Conservation (phyloP, 768 basidiomycete species). For the Termitomyces sp. region DNA sequence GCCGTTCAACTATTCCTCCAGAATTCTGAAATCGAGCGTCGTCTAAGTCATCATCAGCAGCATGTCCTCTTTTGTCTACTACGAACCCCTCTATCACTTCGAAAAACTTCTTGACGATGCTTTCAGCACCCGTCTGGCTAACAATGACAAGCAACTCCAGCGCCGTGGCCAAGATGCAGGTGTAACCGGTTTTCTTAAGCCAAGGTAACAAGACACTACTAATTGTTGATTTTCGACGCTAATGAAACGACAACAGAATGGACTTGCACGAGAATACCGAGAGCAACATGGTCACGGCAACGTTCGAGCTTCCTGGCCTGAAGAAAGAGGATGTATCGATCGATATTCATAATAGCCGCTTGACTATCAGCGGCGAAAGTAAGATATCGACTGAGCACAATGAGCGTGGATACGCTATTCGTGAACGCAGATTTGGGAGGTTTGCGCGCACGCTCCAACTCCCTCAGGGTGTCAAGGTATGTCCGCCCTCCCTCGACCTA, state of each 20-base stretch:
- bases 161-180: constrained; percentile 6
- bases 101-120: constrained; percentile 42
- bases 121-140: constrained; percentile 16
- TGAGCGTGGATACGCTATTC: constrained; percentile 36
- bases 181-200: constrained; percentile 14
- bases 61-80: constrained; percentile 28
- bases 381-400: constrained; percentile 28
- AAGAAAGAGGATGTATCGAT: constrained; percentile 46
- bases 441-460: constrained; percentile 47
- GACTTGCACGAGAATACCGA: constrained; percentile 44
- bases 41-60: neutral
- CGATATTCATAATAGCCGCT: constrained; percentile 41
- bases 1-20: neutral
- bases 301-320: constrained; percentile 55
- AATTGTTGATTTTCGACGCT: neutral
- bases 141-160: constrained; percentile 2
- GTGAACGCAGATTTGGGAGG: constrained; percentile 45
- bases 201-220: constrained; percentile 11
- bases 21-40: neutral
- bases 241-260: constrained; percentile 29
- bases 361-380: constrained; percentile 47
- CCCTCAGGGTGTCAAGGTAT: constrained; percentile 47
- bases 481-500: neutral
- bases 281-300: constrained; percentile 40
- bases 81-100: constrained; percentile 41